phyloP scores from a whole-genome alignment of 1,284 basidiomycete genomes.

The Pterula multifida region DNA sequence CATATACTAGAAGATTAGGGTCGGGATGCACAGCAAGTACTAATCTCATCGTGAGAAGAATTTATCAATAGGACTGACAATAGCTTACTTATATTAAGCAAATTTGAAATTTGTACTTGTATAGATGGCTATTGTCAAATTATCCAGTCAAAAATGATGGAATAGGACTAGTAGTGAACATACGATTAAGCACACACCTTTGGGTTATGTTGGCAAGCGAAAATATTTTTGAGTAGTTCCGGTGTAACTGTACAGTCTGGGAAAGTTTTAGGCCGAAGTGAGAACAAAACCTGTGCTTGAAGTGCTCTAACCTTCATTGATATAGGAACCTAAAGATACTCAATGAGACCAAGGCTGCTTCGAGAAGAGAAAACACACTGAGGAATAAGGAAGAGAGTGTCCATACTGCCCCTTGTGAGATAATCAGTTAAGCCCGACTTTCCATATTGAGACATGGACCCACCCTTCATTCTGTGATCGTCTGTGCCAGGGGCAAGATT shows the following conservation, averaged over 20 bases:
- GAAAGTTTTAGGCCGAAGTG: no score
- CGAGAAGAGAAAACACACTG: no score
- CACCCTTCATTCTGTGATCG: slow-evolving; percentile 88
- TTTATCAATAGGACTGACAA: not conserved
- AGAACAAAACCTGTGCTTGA: no score
- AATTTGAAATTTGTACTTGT: slow-evolving; percentile 46
- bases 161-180: no score
- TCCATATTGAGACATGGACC: not conserved
- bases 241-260: slow-evolving; percentile 38
- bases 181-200: slow-evolving; percentile 39
- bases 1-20: slow-evolving; percentile 43
- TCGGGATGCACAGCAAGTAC: slow-evolving; percentile 49
- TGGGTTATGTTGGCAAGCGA: slow-evolving; percentile 58
- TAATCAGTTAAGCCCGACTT: not conserved
- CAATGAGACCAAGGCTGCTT: no score
- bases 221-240: slow-evolving; percentile 36
- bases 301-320: no score
- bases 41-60: slow-evolving; percentile 15
- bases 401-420: slow-evolving; percentile 71
- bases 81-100: slow-evolving; percentile 50
- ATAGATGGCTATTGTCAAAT: slow-evolving; percentile 41
- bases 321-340: no score
- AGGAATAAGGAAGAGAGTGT: no score
- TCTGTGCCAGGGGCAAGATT: slow-evolving; percentile 65
- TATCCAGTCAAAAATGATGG: slow-evolving; percentile 9